phyloP scores from a whole-genome alignment of 768 basidiomycete species.

The Tubosaeta sp. region DNA sequence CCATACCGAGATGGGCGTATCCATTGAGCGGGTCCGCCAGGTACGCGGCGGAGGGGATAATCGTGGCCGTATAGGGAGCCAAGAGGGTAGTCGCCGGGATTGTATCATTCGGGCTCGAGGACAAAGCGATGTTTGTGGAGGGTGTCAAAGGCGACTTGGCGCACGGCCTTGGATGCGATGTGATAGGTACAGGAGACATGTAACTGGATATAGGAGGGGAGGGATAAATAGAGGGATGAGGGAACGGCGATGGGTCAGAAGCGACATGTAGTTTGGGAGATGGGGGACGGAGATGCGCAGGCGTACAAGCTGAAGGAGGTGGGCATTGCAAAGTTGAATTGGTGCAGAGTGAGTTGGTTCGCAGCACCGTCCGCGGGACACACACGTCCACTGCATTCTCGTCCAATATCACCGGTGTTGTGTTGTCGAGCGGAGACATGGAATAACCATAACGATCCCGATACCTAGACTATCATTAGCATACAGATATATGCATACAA shows the following conservation, averaged over 20 bases:
- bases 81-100: constrained; percentile 55
- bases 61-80: constrained; percentile 57
- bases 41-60: constrained; percentile 66
- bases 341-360: constrained; percentile 10
- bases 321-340: neutral
- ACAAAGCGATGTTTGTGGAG: constrained; percentile 36
- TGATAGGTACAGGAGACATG: constrained; percentile 18
- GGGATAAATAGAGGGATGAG: constrained; percentile 18
- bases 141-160: constrained; percentile 30
- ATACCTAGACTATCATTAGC: constrained; percentile 23
- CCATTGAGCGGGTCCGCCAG: constrained; percentile 78
- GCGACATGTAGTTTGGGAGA: constrained; percentile 26
- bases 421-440: constrained; percentile 27
- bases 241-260: constrained; percentile 18
- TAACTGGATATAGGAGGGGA: constrained; percentile 26
- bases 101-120: constrained; percentile 47
- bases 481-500: constrained; percentile 10
- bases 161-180: constrained; percentile 15
- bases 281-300: constrained; percentile 27
- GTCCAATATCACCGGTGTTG: constrained; percentile 34
- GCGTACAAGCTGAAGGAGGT: constrained; percentile 14
- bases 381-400: constrained; percentile 20
- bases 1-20: constrained; percentile 79
- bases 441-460: constrained; percentile 26
- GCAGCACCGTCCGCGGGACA: constrained; percentile 24